A percentile compares a stretch with the other conserved stretches of the same genome.
Evolutionary conservation across 1,284 basidiomycete species (phyloP).

Genomic region (Termitomyces sp.): DNA sequence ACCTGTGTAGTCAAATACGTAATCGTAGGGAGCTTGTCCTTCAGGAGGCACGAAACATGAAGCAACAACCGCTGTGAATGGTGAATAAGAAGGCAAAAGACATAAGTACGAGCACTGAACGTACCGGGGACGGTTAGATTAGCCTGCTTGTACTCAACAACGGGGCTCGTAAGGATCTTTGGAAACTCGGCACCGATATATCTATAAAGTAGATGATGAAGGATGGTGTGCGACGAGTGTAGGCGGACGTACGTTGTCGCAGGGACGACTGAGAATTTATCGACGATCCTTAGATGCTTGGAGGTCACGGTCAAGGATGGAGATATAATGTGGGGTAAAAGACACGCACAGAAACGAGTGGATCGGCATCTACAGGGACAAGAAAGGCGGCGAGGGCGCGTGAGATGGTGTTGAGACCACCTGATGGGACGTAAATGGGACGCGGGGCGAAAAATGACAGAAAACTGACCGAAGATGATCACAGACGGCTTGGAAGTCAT

Average conservation of each 20-base stretch:
- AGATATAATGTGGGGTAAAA: constrained; percentile 6
- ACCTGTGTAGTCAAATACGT: constrained; percentile 80
- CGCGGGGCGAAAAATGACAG: background rate
- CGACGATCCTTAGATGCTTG: constrained; percentile 74
- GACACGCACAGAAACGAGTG: constrained; percentile 66
- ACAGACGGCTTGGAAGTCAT: constrained; percentile 54
- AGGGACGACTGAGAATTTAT: constrained; percentile 80
- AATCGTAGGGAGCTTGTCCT: constrained; percentile 60
- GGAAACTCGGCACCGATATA: constrained; percentile 79
- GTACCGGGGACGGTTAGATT: constrained; percentile 71
- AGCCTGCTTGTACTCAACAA: constrained; percentile 79
- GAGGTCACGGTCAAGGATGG: constrained; percentile 11
- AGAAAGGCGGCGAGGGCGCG: constrained; percentile 60
- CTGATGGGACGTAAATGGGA: constrained; percentile 31
- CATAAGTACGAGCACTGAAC: constrained; percentile 24
- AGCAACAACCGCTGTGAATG: constrained; percentile 52
- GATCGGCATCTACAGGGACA: constrained; percentile 57
- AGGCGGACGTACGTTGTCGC: constrained; percentile 72
- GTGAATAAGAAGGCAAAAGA: constrained; percentile 5
- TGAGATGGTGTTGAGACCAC: constrained; percentile 73
- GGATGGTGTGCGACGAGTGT: background rate
- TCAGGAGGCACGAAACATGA: constrained; percentile 65
- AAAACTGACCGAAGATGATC: constrained; percentile 67
- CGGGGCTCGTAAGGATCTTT: constrained; percentile 57
- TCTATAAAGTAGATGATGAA: constrained; percentile 32